phyloP scores from a whole-genome alignment of 2,329 filamentous ascomycete genomes.

The Cryphonectria nitschkei region DNA sequence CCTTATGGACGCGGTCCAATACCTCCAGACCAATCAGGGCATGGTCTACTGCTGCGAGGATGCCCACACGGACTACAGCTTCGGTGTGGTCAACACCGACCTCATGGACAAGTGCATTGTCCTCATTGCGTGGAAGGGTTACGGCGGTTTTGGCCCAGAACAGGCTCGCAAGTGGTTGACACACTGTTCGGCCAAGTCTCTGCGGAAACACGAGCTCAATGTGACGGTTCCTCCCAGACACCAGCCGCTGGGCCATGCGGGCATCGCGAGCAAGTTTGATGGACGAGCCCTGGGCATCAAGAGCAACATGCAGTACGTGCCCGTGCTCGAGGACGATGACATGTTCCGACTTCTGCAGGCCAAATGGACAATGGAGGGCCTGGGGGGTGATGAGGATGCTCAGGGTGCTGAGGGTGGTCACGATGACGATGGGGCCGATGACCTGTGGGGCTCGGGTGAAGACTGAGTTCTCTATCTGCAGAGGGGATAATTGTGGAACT shows the following conservation, averaged over 20 bases:
- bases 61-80: conserved; percentile 6
- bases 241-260: background rate
- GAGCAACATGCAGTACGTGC: background rate
- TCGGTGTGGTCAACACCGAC: background rate
- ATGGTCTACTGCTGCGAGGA: conserved; percentile 1
- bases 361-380: background rate
- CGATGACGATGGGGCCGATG: background rate
- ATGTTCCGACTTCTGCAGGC: background rate
- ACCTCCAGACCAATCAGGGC: background rate
- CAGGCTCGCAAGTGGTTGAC: conserved; percentile 7
- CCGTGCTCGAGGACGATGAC: background rate
- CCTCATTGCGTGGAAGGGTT: conserved; percentile 17
- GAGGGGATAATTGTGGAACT: background rate
- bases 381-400: background rate
- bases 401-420: background rate
- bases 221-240: background rate
- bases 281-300: background rate
- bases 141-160: conserved; percentile 8
- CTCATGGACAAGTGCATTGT: conserved; percentile 9
- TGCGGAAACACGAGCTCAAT: background rate
- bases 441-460: background rate
- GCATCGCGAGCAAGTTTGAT: background rate
- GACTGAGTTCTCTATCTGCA: background rate
- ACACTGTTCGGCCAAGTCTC: background rate
- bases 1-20: background rate